A percentile compares a stretch with the other conserved stretches of the same genome.
These are phyloP conservation scores for Kodamaea ohmeri DNA, from an alignment of 1,139 yeast genomes.

Conservation along the genomic window DNA sequence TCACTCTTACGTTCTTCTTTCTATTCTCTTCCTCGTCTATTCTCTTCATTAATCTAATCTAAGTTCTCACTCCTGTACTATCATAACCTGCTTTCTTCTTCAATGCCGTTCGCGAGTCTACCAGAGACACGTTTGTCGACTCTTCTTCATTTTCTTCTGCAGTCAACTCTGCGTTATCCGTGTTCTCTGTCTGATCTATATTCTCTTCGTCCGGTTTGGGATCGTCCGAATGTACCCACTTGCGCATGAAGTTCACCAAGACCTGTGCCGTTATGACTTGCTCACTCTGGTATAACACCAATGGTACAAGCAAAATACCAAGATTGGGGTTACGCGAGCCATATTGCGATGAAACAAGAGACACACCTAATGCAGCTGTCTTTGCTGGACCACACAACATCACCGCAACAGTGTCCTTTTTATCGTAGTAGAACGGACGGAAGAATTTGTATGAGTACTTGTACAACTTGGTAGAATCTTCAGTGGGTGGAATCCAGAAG, in stretches of 20 bases:
- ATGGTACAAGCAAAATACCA: constrained; percentile 74
- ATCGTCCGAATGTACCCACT: constrained; percentile 57
- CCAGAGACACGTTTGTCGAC: constrained; percentile 1
- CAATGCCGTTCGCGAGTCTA: constrained; percentile 3
- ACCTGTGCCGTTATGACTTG: constrained; percentile 79
- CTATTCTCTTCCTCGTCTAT: neutral
- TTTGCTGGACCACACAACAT: constrained; percentile 92
- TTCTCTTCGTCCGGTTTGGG: constrained; percentile 12
- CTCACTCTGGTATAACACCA: constrained; percentile 81
- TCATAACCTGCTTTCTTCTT: neutral
- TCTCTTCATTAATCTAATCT: neutral
- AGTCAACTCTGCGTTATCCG: neutral
- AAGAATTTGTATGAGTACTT: constrained; percentile 38
- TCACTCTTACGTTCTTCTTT: neutral
- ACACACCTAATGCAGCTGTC: constrained; percentile 88
- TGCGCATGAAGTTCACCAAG: constrained; percentile 59
- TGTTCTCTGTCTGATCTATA: neutral
- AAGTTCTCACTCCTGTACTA: neutral
- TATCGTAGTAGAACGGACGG: constrained; percentile 67
- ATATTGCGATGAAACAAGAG: constrained; percentile 75
- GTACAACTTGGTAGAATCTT: constrained; percentile 42
- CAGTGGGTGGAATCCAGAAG: constrained; percentile 49
- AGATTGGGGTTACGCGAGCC: constrained; percentile 58
- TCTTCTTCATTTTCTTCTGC: neutral
- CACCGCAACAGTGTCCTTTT: constrained; percentile 71